A percentile compares a stretch with the other conserved stretches of the same genome.
phyloP scores from a whole-genome alignment of 2,329 filamentous ascomycete species.

The Clonostachys rhizophaga region DNA sequence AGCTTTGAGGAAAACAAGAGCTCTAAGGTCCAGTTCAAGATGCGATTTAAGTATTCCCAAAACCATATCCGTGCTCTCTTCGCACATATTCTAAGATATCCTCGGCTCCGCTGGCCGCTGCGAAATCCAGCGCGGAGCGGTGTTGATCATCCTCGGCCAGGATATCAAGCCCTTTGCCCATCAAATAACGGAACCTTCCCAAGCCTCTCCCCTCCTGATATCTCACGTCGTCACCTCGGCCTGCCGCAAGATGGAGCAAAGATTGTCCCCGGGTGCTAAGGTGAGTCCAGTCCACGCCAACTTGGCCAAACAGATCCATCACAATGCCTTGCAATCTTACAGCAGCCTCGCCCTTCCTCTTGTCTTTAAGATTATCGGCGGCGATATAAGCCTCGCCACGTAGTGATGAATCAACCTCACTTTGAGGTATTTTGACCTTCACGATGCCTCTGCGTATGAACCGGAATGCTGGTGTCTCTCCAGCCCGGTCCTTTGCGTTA shows the following conservation, averaged over 20 bases:
- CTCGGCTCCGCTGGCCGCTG: neutral
- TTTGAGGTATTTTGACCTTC: neutral
- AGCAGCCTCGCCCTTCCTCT: too few species aligned
- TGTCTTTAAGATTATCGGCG: neutral
- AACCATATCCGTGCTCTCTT: too few species aligned
- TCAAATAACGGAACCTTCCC: neutral
- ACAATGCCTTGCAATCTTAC: neutral
- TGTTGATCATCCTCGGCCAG: neutral
- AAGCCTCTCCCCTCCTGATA: neutral
- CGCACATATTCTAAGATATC: too few species aligned
- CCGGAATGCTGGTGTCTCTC: neutral
- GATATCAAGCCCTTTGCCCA: neutral
- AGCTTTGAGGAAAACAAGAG: too few species aligned
- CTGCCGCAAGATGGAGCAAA: neutral
- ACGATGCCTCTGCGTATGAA: neutral
- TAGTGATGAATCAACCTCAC: neutral
- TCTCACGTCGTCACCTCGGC: neutral
- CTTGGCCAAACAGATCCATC: neutral
- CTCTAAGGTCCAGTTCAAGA: too few species aligned
- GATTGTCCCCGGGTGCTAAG: neutral
- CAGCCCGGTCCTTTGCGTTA: neutral
- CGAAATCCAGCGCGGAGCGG: neutral
- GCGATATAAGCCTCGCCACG: neutral
- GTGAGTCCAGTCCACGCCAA: neutral
- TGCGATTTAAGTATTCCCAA: too few species aligned